Percentiles rank a stretch among this genome's conserved stretches.
phyloP scores from a whole-genome alignment of 495 filamentous ascomycete species.

The Chaetomium cochliodes region DNA sequence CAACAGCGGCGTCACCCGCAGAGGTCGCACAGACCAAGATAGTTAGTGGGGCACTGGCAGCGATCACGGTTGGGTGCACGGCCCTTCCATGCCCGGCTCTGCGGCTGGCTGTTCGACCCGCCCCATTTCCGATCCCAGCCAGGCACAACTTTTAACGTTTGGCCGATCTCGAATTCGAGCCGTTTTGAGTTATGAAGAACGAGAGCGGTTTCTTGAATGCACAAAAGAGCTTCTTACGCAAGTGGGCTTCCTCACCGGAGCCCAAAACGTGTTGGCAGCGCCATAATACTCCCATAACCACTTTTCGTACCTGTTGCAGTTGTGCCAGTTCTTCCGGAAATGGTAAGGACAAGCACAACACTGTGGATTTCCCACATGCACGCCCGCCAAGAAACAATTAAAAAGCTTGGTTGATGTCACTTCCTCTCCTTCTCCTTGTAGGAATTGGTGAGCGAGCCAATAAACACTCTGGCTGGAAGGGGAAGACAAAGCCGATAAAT shows the following conservation, averaged over 20 bases:
- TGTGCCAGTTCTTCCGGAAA: not conserved
- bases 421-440: not conserved
- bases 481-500: not conserved
- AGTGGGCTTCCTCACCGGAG: too few species aligned
- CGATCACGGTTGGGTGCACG: not conserved
- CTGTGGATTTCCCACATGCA: not conserved
- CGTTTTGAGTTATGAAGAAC: too few species aligned
- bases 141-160: not conserved
- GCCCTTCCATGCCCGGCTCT: not conserved
- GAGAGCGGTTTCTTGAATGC: too few species aligned
- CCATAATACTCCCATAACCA: too few species aligned
- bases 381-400: too few species aligned
- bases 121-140: not conserved
- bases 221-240: too few species aligned
- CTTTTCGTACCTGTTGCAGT: too few species aligned
- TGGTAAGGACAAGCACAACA: not conserved
- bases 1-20: not conserved
- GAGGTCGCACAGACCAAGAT: not conserved
- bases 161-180: too few species aligned
- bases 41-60: not conserved
- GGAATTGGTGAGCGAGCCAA: not conserved
- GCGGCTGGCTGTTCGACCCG: not conserved
- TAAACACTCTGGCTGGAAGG: not conserved
- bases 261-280: too few species aligned
- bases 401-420: slow-evolving; percentile 8